Evolutionary conservation across 257 asterid species (phyloP), one percentile per base, ranked within the genome.

Genomic region (Asclepias syriaca): DNA sequence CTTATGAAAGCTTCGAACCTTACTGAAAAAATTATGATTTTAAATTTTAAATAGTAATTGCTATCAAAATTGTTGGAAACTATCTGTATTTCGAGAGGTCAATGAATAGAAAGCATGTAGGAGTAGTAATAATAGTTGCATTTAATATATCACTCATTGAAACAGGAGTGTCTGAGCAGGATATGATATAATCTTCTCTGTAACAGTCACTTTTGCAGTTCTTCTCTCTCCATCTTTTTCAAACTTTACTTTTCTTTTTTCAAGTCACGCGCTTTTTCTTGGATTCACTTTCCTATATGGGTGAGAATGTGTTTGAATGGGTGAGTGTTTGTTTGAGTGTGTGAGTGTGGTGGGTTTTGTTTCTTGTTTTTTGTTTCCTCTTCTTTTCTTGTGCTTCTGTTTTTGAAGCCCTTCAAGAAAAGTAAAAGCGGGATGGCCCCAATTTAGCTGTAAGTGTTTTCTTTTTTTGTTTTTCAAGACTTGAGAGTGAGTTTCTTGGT

Each of bases 261-360:
- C 57, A 34, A 51, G 65, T 39, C 65, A 51, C 54, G 77, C 73
- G 48, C 48, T 43, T 75, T 74, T 67, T 67, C 71, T 75, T n/a
- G 74, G 71, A 68, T 29, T 67, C 68, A 45, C 69, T 45, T 16
- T 14, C 13, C 45, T 34, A 8, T 5, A 43, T 43, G 48, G 48
- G 48, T 8, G 73, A 22, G 21, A 34, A 34, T 34, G 39, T 34
- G 39, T 34, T 34, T 60, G 29, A 40, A 43, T 43, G 48, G 11
- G 48, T 43, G 73, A 22, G 21, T 16, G 10, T 8, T 51, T 16
- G 10, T 8, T 51, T 4, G 9, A 48, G 69, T 15, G 58, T 48
- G n/a, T 19, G 39, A 61, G 40, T 61, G 60, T 8, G 63, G 74
- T 55, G 66, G 39, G 66, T 37, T 46, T 34, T 43, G 8, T 8